These are phyloP conservation scores for Sphenostylis stenocarpa DNA, from an alignment of 306 rosid species.

Conservation along the genomic window DNA sequence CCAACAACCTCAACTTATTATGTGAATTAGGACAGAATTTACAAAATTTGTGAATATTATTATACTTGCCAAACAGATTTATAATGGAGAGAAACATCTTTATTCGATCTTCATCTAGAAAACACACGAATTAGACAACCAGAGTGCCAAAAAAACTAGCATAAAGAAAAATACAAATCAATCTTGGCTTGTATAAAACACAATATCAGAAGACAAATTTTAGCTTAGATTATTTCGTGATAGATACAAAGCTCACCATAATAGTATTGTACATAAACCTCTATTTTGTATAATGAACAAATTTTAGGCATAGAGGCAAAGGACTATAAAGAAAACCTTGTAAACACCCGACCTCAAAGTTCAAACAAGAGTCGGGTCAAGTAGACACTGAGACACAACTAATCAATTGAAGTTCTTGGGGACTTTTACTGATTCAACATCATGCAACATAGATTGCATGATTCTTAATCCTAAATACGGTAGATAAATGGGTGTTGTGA, in stretches of 20 bases:
- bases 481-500: conserved; percentile 39
- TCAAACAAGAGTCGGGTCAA: conserved; percentile 31
- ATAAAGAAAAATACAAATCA: neutral
- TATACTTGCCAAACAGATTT: neutral
- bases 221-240: conserved; percentile 20
- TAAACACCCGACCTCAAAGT: conserved; percentile 22
- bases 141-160: neutral
- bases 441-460: conserved; percentile 43
- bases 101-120: neutral
- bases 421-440: conserved; percentile 28
- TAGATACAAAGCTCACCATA: conserved; percentile 40
- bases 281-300: conserved; percentile 33
- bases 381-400: conserved; percentile 29
- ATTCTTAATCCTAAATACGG: conserved; percentile 20
- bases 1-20: too few species aligned
- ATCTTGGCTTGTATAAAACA: conserved; percentile 7
- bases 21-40: too few species aligned
- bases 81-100: neutral
- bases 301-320: neutral
- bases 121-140: neutral
- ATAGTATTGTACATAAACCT: conserved; percentile 15
- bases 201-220: conserved; percentile 5
- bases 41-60: too few species aligned
- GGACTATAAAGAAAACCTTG: neutral
- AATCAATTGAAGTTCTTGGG: conserved; percentile 38